Evolutionary conservation across 2,329 filamentous ascomycete species (phyloP), one percentile per base, ranked within the genome.

Genomic region (Colletotrichum sansevieriae): DNA sequence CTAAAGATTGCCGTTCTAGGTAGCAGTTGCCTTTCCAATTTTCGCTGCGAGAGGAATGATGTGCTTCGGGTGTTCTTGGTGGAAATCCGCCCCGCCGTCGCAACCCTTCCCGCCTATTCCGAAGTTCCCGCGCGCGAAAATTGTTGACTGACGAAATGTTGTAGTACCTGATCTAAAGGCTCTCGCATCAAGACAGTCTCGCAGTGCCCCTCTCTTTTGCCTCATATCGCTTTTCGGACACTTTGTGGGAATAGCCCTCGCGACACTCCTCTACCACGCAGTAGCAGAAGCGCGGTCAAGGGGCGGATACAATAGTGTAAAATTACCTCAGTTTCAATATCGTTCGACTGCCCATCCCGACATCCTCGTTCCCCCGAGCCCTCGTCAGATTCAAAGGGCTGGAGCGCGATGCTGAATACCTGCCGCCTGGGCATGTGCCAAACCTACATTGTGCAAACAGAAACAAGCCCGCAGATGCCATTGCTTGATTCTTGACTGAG

Each of bases 91-190:
- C 49, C 47, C 25, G 49, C 35, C 44, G 35, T 35, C 43, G 33
- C 51, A 33, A 18, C 35, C n/a, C n/a, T 52, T 33, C 61, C 66
- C 56, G 55, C 33, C 63, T 62, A 61, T 69, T 55, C 66, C 62
- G 62, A 60, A 69, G 60, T 56, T 65, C 62, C 66, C 66, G 66
- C 66, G 65, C 62, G 66, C 47, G 54, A 61, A 33, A 63, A 51
- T 29, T 29, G 5, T 29, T 29, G 25, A 51, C 9, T 65, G 59
- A 51, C 15, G 51, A 57, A 51, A 43, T 62, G 39, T 51, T 33
- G 47, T 51, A 29, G 22, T 37, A 54, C 18, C 20, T 43, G 56
- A 33, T 22, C 22, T 62, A 13, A 18, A 11, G n/a, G 22, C 39
- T 12, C 22, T 49, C 43, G 33, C 44, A 51, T 56, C 29, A 47